phyloP scores from a whole-genome alignment of 2,329 filamentous ascomycete species.

The Alternaria sp. region DNA sequence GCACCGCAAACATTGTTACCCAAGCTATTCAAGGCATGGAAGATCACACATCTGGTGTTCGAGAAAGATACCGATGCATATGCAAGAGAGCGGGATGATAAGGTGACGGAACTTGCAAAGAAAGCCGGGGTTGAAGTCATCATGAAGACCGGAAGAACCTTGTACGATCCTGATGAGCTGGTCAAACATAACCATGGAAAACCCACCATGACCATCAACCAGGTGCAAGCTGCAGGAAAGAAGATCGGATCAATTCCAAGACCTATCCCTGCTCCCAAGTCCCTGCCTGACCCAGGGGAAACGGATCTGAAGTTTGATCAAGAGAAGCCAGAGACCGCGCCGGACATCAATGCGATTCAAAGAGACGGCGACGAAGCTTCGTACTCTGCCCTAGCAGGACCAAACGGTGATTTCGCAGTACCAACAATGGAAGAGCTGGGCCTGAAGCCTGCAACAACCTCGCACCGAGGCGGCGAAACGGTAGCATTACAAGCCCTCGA shows the following conservation, averaged over 20 bases:
- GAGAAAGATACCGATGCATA: conserved; percentile 82
- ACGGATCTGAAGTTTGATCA: conserved; percentile 67
- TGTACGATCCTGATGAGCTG: conserved; percentile 76
- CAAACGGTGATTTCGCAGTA: conserved; percentile 71
- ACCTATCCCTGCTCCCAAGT: conserved; percentile 66
- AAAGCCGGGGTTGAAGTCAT: conserved; percentile 72
- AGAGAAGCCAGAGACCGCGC: conserved; percentile 56
- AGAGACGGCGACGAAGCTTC: conserved; percentile 63
- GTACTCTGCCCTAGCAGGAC: conserved; percentile 69
- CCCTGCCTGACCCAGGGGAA: conserved; percentile 69
- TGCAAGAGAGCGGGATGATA: conserved; percentile 67
- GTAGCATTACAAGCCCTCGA: conserved; percentile 65
- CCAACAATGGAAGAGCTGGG: conserved; percentile 75
- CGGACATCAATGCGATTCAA: conserved; percentile 67
- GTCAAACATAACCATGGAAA: conserved; percentile 70
- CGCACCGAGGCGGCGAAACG: conserved; percentile 74
- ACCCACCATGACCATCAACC: conserved; percentile 76
- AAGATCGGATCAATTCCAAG: conserved; percentile 68
- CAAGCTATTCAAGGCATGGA: conserved; percentile 76
- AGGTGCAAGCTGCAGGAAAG: conserved; percentile 65
- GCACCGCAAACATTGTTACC: conserved; percentile 73
- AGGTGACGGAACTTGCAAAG: conserved; percentile 65
- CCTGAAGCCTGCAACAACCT: conserved; percentile 65
- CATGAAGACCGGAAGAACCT: conserved; percentile 68
- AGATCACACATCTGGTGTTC: conserved; percentile 77